A percentile compares a stretch with the other conserved stretches of the same genome.
These are phyloP conservation scores for Coemansia sp. DNA, from an alignment of 371 early-diverging fungal genomes.

Conservation along the genomic window DNA sequence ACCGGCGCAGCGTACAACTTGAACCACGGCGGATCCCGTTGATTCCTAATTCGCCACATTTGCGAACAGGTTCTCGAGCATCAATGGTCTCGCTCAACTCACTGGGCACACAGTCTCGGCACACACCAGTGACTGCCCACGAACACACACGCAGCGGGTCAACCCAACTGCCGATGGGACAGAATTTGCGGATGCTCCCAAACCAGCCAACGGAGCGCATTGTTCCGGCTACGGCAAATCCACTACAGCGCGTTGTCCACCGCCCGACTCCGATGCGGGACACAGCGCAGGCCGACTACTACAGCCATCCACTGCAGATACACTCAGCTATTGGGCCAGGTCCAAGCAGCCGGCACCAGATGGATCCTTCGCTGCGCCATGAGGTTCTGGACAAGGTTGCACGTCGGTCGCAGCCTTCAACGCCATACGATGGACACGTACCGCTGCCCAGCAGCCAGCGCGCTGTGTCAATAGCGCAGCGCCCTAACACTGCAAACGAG, in stretches of 20 bases:
- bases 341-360: conserved; percentile 11
- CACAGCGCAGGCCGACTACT: conserved; percentile 17
- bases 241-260: conserved; percentile 1
- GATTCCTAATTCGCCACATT: conserved; percentile 30
- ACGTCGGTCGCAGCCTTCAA: conserved; percentile 41
- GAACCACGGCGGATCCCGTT: conserved; percentile 34
- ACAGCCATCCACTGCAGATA: conserved; percentile 20
- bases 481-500: conserved; percentile 10
- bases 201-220: background rate
- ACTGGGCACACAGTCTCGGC: conserved; percentile 4
- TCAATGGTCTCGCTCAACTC: conserved; percentile 25
- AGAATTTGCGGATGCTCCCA: conserved; percentile 11
- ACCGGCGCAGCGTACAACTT: conserved; percentile 27
- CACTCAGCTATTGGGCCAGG: conserved; percentile 22
- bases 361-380: conserved; percentile 32
- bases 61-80: conserved; percentile 29
- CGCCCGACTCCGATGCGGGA: conserved; percentile 12
- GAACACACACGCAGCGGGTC: background rate
- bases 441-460: conserved; percentile 16
- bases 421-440: conserved; percentile 26
- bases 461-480: conserved; percentile 18
- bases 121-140: background rate
- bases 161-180: conserved; percentile 2
- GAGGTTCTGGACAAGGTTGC: conserved; percentile 46
- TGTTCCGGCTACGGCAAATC: conserved; percentile 5